Evolutionary conservation across 768 basidiomycete genomes (phyloP), one percentile per base, ranked within the genome.

Genomic region (Gelatoporia subvermispora): DNA sequence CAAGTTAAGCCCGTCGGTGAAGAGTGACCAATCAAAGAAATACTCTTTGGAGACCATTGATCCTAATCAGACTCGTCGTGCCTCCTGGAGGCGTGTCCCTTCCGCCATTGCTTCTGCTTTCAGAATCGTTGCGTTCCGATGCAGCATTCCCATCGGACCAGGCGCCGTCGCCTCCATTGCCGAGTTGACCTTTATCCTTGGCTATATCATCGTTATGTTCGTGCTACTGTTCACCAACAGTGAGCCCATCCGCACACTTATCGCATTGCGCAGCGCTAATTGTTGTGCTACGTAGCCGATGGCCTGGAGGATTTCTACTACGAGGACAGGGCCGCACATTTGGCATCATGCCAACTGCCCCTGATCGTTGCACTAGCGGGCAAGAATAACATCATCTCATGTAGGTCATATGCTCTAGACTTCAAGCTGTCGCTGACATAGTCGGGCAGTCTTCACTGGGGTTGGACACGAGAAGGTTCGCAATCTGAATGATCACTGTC

Each of bases 311-410:
- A 23, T 18, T 56, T 55, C 45, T 60, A 58, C 51, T 61, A 60
- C 67, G 47, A 62, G 58, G 54, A 63, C 61, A 35, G 62, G 57
- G 57, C 73, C 9, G 75, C 72, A 1, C 71, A 71, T 51, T 54
- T 75, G 21, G 73, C 72, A 2, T 69, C 73, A 23, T 69, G 66
- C 45, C 75, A 81, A 54, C 65, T 79, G 1, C 74, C 78, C 7
- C 65, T 79, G 45, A 70, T 81, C 39, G 73, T 79, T 10, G 76
- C 74, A 4, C 63, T 81, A 8, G 78, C 77, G 1, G 75, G 75
- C 15, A 81, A 81, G 65, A 81, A 81, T 58, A 80, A 79, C 54
- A 52, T 78, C 38, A 72, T 81, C 39, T 79, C 78, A 9, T 72
- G 77, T 76, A 58, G 59, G 7, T 31, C 28, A 31, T 31, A 31